Evolutionary conservation across 2,329 filamentous ascomycete species (phyloP), one percentile per base, ranked within the genome.

Genomic region (Piedraia hortae): DNA sequence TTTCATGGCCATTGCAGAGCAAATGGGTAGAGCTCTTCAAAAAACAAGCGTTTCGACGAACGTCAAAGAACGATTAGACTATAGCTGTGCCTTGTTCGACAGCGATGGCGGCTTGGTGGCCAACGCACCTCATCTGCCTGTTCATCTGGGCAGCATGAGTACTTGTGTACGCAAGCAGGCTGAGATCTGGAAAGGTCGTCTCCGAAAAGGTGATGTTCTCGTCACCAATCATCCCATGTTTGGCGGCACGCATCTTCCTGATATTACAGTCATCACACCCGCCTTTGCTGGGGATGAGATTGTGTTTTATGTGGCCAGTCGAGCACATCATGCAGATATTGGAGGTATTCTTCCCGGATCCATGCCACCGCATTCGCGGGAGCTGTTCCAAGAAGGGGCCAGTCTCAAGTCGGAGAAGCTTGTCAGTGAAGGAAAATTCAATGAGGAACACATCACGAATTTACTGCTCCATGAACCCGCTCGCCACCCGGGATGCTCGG

Each of bases 201-300:
- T 85, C 23, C 71, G 73, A 35, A 65, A 59, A 25, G 74, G 74
- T 14, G 74, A 85, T 40, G 74, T 85, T 0, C 58, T 85, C 18
- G 71, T 82, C 4, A 73, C 71, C 1, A 85, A 85, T 34, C 74
- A 85, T 37, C 74, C 74, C 1, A 74, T 75, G 40, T 80, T 67
- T 35, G 74, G 74, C 15, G 74, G 74, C 18, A 88, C 75, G 0
- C 74, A 85, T 48, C 47, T 85, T 12, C 74, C 73, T 1, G 73
- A 85, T 37, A 74, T 85, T 26, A 85, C 73, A 0, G 66, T 78
- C 12, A 58, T 77, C 25, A 80, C 73, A 15, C 73, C 73, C 0
- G 71, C 73, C 1, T 82, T 82, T 42, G 63, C 63, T 30, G 66
- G 65, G 3, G 60, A 69, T 25, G 59, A 68, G 9, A 78, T 82